phyloP scores from a whole-genome alignment of 2,329 filamentous ascomycete species.

The Claviceps monticola region DNA sequence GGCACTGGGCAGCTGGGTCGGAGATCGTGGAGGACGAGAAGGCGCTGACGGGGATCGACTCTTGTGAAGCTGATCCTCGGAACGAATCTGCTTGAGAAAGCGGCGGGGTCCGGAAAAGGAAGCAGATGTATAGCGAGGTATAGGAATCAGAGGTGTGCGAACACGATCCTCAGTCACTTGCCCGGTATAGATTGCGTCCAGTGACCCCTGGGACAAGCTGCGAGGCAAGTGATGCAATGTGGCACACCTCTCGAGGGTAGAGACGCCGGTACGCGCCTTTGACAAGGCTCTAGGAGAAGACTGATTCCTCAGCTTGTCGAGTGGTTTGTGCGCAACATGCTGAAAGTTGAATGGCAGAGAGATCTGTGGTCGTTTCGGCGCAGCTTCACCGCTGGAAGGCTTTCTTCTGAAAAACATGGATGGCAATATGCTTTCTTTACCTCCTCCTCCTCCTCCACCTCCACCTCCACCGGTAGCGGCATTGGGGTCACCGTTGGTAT shows the following conservation, averaged over 20 bases:
- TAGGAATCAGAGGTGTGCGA: conserved; percentile 9
- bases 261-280: background rate
- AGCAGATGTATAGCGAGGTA: conserved; percentile 9
- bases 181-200: background rate
- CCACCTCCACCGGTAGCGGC: conserved; percentile 24
- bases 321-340: conserved; percentile 45
- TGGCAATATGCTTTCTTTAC: conserved; percentile 33
- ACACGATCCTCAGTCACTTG: background rate
- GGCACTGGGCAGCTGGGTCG: conserved; percentile 20
- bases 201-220: conserved; percentile 20
- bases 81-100: conserved; percentile 29
- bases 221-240: background rate
- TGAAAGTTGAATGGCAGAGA: conserved; percentile 55
- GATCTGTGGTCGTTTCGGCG: conserved; percentile 35
- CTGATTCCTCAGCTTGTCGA: conserved; percentile 30
- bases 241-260: background rate
- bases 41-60: conserved; percentile 34
- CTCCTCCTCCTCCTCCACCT: conserved; percentile 1
- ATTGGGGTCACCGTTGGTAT: conserved; percentile 23
- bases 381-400: conserved; percentile 20
- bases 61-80: conserved; percentile 34
- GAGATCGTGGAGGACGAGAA: conserved; percentile 27
- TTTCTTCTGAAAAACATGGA: conserved; percentile 39
- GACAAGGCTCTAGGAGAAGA: background rate
- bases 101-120: conserved; percentile 17